Conservation (phyloP, 2,329 filamentous ascomycete genomes). For the Nectriaceae sp. region DNA sequence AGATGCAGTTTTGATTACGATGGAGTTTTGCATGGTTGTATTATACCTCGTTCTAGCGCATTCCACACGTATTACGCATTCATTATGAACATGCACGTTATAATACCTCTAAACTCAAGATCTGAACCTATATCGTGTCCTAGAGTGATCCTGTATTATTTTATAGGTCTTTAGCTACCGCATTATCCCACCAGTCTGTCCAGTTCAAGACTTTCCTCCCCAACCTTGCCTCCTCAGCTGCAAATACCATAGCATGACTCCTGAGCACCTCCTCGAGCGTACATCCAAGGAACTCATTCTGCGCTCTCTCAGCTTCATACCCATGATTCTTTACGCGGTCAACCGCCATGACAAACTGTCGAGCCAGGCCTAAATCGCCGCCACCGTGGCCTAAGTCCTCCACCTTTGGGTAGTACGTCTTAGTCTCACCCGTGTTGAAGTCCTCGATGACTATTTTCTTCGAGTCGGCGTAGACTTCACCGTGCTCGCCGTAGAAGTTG, state of each 20-base stretch:
- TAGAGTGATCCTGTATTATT: too few relatives aligned
- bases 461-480: constrained; percentile 86
- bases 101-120: constrained; percentile 13
- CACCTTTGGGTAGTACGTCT: constrained; percentile 31
- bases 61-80: too few relatives aligned
- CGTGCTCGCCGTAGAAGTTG: constrained; percentile 80
- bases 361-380: constrained; percentile 60
- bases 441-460: constrained; percentile 73
- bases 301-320: constrained; percentile 68
- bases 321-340: constrained; percentile 73
- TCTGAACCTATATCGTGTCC: not conserved
- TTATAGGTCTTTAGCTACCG: constrained; percentile 24
- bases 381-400: constrained; percentile 43
- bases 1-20: constrained; percentile 11
- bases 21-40: constrained; percentile 17
- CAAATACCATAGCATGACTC: constrained; percentile 92
- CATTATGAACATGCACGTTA: too few relatives aligned
- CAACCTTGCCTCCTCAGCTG: constrained; percentile 82
- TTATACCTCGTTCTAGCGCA: constrained; percentile 18
- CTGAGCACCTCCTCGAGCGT: constrained; percentile 83
- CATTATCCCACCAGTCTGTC: constrained; percentile 69
- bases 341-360: constrained; percentile 82
- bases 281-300: constrained; percentile 76
- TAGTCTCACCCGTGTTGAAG: constrained; percentile 39
- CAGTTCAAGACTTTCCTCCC: constrained; percentile 73